Evolutionary conservation across 306 rosid genomes (phyloP).

Genomic region (Carpinus fangiana): DNA sequence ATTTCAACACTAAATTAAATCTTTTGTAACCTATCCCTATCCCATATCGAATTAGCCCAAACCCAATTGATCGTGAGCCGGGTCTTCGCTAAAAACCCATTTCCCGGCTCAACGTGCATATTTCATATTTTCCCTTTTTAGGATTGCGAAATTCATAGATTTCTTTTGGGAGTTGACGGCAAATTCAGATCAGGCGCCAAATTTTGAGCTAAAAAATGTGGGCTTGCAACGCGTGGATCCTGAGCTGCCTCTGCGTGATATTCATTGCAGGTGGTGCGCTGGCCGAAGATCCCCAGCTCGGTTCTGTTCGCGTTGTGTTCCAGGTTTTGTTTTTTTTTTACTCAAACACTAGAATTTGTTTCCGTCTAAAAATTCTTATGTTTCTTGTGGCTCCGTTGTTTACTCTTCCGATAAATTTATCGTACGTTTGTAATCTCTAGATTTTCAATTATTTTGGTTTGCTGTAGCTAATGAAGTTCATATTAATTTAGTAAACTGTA

Average conservation of each 20-base stretch:
- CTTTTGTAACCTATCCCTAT: not conserved
- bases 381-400: not conserved
- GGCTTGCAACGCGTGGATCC: conserved; percentile 31
- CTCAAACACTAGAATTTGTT: not conserved
- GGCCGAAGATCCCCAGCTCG: conserved; percentile 52
- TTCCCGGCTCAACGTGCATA: not conserved
- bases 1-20: too few species aligned
- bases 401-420: not conserved
- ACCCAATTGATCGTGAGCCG: not conserved
- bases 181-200: conserved; percentile 17
- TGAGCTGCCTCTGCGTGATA: conserved; percentile 27
- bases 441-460: not conserved
- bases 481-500: not conserved
- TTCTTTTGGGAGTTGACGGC: not conserved
- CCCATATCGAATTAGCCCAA: not conserved
- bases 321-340: conserved; percentile 52
- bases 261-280: conserved; percentile 25
- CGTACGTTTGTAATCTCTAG: not conserved
- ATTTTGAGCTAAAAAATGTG: conserved; percentile 40
- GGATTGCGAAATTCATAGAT: not conserved
- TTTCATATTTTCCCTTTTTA: not conserved
- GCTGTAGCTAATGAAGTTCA: too few species aligned
- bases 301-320: conserved; percentile 80
- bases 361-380: not conserved
- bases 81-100: not conserved